Conservation (phyloP, 2,329 filamentous ascomycete genomes). For the Apiospora aurea region DNA sequence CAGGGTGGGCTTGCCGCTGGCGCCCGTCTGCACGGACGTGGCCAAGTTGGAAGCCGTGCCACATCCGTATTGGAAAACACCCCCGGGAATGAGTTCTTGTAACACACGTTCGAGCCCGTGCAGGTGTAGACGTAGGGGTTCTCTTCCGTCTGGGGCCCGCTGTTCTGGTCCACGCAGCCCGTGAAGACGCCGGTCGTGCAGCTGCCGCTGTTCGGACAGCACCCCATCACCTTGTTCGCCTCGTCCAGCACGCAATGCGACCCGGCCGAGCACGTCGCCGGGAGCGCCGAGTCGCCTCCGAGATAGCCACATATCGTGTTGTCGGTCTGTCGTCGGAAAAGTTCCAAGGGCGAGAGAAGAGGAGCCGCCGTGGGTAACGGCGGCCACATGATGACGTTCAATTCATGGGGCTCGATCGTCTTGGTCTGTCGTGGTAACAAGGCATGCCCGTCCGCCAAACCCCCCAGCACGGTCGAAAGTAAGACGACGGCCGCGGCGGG, state of each 20-base stretch:
- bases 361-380: constrained; percentile 51
- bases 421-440: constrained; percentile 46
- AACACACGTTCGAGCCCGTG: constrained; percentile 58
- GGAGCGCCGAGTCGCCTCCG: constrained; percentile 57
- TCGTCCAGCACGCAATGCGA: constrained; percentile 65
- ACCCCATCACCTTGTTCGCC: constrained; percentile 58
- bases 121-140: constrained; percentile 67
- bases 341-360: constrained; percentile 40
- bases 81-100: constrained; percentile 62
- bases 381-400: constrained; percentile 51
- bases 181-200: constrained; percentile 66
- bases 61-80: constrained; percentile 64
- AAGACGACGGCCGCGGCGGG: constrained; percentile 44
- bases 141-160: constrained; percentile 55
- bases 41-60: constrained; percentile 57
- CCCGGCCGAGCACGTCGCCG: constrained; percentile 63
- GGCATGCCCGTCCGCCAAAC: constrained; percentile 44
- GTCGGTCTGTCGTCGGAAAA: constrained; percentile 49
- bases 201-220: constrained; percentile 59
- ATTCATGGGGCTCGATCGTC: constrained; percentile 44
- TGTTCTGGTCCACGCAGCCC: constrained; percentile 61
- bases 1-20: constrained; percentile 47
- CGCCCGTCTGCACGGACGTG: constrained; percentile 56
- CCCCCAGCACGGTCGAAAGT: constrained; percentile 42
- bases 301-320: constrained; percentile 67